Base-by-base conservation (phyloP, 1,284 basidiomycete species). In the Ganoderma sinense region DNA sequence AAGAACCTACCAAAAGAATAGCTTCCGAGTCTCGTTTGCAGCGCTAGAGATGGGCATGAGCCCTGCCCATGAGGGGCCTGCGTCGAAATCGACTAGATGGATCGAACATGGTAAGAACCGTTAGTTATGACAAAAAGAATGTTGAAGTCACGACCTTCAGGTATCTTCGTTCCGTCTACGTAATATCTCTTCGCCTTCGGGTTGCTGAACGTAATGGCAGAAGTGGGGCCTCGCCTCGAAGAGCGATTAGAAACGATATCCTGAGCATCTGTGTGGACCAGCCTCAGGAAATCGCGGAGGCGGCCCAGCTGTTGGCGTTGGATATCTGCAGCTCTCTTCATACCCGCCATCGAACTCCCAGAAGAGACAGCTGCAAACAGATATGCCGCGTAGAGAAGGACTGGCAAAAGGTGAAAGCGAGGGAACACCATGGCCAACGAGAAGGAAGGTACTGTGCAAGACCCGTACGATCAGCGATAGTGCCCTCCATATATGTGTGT, bases 271-370 rank as follows among this genome's bases (percentile, higher is more conserved):
- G 85, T n/a, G n/a, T n/a, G n/a, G n/a, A n/a, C n/a, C n/a, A n/a
- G 82, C n/a, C 81, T 84, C n/a, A 87, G 72, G 69, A 87, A 85
- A 65, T 82, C 78, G 53, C 76, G 78, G 76, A 88, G 71, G 23
- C 84, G 80, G 62, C 81, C 78, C 8, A 85, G 73, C 70, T 87
- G 85, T 72, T 87, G 85, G 63, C 81, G 81, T 75, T 88, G 86
- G 43, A 87, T 84, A 26, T 80, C 79, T 75, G 73, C 76, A n/a
- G 76, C 78, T 51, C 84, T 82, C 59, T 85, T 82, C 77, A 87
- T 81, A 45, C 83, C 75, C 39, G 82, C 78, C 73, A 83, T 70
- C 53, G 71, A 69, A 55, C 71, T 67, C 14, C 71, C 71, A n/a
- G 71, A 66, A 51, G 63, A 68, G 31, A 68, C 62, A 20, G 71